Evolutionary conservation across 495 filamentous ascomycete species (phyloP), one percentile per base, ranked within the genome.

Genomic region (Acidomyces sp.): DNA sequence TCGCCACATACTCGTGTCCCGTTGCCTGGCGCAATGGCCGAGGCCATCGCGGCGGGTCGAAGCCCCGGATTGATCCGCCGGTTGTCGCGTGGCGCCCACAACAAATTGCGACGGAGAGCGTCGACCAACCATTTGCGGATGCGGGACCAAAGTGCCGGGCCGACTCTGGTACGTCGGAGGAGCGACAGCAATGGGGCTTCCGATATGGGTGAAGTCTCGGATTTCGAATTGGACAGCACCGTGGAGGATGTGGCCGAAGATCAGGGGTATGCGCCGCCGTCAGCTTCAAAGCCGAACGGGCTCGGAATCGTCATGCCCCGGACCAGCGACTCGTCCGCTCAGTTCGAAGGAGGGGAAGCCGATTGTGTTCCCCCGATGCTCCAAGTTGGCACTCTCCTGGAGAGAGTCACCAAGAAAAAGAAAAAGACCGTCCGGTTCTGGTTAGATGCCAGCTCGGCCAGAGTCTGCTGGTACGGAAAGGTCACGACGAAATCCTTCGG

Each of bases 101-200:
- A 71, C 50, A 78, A 73, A 43, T 61, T 80, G 4, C 59, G 72
- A 29, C 72, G 86, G 38, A 74, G 80, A 35, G 70, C 74, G 37
- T 90, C 85, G 4, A 79, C 80, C 0, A 76, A 77, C 4, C 68
- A 80, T 26, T 76, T 50, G 15, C 41, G 76, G 41, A 82, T 74
- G 53, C 75, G 84, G 19, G 85, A 94, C 52, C 77, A 78, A 23
- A 94, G 86, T 56, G 78, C 79, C 18, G 90, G 90, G 0, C 90
- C 90, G 2, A 78, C 88, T 19, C 77, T 93, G 22, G 74, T 90
- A 60, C 76, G 90, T 37, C 71, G 83, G 39, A 74, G 87, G 39
- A 92, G 86, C 53, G 85, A 92, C 55, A 90, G 83, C 62, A 87
- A 79, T 54, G 78, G 72, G 38, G 72, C 72, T 4, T 67, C 62